Evolutionary conservation across 495 filamentous ascomycete genomes (phyloP), one percentile per base, ranked within the genome.

Genomic region (Aspergillus funiculosus): DNA sequence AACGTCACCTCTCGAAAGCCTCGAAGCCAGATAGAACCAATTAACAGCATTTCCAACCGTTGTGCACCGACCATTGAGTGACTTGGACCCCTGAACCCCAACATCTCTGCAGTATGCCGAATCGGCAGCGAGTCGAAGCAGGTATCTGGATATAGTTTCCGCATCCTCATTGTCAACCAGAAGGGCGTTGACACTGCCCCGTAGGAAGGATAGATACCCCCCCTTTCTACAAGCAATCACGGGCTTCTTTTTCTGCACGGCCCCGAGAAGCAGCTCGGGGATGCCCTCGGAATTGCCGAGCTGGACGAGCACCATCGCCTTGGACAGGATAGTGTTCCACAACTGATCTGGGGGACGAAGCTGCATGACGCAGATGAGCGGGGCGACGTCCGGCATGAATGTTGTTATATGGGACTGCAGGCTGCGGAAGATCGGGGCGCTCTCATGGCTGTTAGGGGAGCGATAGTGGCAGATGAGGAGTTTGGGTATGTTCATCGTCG

Each of bases 201-300:
- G 18, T 2, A 31, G 11, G 8, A 39, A 39, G 6, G 37, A 38
- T n/a, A 35, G 15, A 0, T 28, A 19, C 5, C 22, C 48, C 14
- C 15, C 21, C 9, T 44, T 19, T 15, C 27, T 21, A 27, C 21
- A 26, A 6, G 40, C 28, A 29, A 54, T 43, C 2, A 54, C 15
- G n/a, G 42, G 41, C 18, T 25, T 46, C 1, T 28, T 37, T 41
- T 83, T 82, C 54, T 85, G 83, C 3, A 87, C 61, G 14, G 83
- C 85, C 57, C 86, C 83, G 0, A 80, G 83, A 9, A 89, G 80
- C 63, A 86, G 86, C 53, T 86, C 80, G 58, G 87, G 82, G 54
- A 87, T 87, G 8, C 83, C 85, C 52, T 88, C 83, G 22, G 81
- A 74, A 3, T 78, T 81, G 13, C 80, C 85, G 27, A 87, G 75